Evolutionary conservation across 306 rosid species (phyloP).

Genomic region (Begonia masoniana): DNA sequence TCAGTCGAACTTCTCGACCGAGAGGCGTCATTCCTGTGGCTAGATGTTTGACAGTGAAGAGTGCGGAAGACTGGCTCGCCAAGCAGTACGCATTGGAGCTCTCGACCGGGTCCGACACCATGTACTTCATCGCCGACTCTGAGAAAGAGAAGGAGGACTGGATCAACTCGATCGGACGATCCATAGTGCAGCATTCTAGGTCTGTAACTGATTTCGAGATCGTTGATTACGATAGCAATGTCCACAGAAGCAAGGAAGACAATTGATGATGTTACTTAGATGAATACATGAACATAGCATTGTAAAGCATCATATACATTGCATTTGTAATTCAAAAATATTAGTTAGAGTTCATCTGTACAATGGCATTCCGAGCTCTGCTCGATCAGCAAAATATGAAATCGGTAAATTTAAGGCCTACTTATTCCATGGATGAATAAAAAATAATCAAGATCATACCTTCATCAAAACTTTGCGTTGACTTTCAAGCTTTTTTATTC

Average conservation of each 20-base stretch:
- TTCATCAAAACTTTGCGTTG: slow-evolving; percentile 13
- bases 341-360: not conserved
- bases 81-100: slow-evolving; percentile 40
- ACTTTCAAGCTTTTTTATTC: slow-evolving; percentile 10
- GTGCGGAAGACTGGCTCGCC: slow-evolving; percentile 41
- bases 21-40: slow-evolving; percentile 34
- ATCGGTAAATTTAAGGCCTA: not conserved
- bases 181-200: slow-evolving; percentile 48
- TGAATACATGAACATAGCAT: not conserved
- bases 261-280: not conserved
- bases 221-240: slow-evolving; percentile 38
- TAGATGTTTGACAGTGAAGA: slow-evolving; percentile 36
- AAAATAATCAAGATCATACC: not conserved
- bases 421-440: not conserved
- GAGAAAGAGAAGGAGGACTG: slow-evolving; percentile 48
- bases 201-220: slow-evolving; percentile 48
- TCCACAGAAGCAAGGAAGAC: not conserved
- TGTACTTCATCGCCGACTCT: slow-evolving; percentile 51
- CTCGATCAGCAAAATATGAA: not conserved
- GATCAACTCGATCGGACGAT: slow-evolving; percentile 50
- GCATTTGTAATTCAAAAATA: not conserved
- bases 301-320: not conserved
- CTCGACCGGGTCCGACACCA: slow-evolving; percentile 35
- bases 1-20: slow-evolving; percentile 10
- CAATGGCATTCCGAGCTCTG: not conserved